Evolutionary conservation across 176 grass and related monocot species (phyloP).

Genomic region (Thalia dealbata): DNA sequence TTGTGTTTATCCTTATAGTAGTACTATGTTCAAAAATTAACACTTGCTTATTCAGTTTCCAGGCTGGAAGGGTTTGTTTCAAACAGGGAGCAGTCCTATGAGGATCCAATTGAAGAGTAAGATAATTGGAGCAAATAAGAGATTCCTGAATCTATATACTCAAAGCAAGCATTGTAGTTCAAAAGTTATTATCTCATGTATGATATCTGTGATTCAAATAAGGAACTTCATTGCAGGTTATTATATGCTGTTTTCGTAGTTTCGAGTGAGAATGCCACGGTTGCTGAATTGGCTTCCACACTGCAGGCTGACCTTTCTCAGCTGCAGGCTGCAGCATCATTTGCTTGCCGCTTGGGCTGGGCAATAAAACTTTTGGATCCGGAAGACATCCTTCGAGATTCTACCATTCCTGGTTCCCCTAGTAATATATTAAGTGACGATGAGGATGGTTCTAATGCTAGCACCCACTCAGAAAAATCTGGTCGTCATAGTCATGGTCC

Average conservation of each 20-base stretch:
- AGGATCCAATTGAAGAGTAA: constrained; percentile 99
- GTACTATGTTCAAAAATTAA: constrained; percentile 7
- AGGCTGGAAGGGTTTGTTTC: constrained; percentile 96
- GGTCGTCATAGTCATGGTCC: constrained; percentile 33
- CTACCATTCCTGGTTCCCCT: constrained; percentile 32
- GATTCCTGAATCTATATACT: background rate
- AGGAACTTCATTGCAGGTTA: constrained; percentile 39
- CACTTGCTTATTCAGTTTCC: constrained; percentile 64
- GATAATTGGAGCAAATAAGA: constrained; percentile 11
- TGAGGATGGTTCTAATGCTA: constrained; percentile 86
- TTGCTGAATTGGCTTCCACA: constrained; percentile 90
- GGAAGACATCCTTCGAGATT: constrained; percentile 49
- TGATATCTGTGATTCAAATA: constrained; percentile 7
- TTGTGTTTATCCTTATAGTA: background rate
- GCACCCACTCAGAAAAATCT: constrained; percentile 75
- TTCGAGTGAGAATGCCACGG: constrained; percentile 86
- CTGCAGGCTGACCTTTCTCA: constrained; percentile 83
- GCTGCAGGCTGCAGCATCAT: constrained; percentile 83
- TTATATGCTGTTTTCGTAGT: constrained; percentile 99
- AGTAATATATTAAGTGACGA: constrained; percentile 85
- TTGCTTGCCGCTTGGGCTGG: constrained; percentile 88
- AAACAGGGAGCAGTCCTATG: constrained; percentile 93
- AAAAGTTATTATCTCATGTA: background rate
- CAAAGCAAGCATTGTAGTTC: background rate
- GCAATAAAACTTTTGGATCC: constrained; percentile 80